Conservation (phyloP, 2,329 filamentous ascomycete genomes). For the Alternaria ethzedia region DNA sequence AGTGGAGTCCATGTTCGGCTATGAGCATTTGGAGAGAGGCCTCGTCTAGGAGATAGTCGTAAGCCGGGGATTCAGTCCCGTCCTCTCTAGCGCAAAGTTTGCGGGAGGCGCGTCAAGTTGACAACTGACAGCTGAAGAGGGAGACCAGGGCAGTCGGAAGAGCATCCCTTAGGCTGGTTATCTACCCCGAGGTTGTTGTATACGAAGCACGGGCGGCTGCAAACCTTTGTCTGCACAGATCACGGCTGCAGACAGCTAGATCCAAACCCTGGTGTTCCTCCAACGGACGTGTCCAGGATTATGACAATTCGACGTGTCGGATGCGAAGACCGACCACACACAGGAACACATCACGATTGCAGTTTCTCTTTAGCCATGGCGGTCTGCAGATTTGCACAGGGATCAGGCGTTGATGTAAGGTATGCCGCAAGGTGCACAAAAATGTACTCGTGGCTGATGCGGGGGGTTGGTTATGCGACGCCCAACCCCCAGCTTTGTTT, state of each 20-base stretch:
- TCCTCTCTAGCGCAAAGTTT: constrained; percentile 4
- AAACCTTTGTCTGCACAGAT: background rate
- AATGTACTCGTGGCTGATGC: background rate
- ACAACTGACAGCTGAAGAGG: constrained; percentile 5
- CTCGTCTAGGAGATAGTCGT: background rate
- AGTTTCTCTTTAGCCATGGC: background rate
- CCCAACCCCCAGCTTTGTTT: constrained; percentile 1
- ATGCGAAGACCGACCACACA: background rate
- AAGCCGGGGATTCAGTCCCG: background rate
- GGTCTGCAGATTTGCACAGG: constrained; percentile 1
- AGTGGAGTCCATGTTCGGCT: background rate
- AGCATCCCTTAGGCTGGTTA: background rate
- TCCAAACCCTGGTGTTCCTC: background rate
- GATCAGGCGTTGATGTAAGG: background rate
- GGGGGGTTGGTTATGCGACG: background rate
- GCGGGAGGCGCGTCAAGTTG: background rate
- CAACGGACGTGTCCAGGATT: background rate
- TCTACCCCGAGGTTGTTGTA: background rate
- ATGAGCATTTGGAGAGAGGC: background rate
- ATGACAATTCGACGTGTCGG: background rate
- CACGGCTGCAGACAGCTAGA: background rate
- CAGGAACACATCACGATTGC: background rate
- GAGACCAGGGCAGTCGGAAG: background rate
- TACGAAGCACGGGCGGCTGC: background rate
- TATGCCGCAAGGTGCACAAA: background rate